phyloP scores from a whole-genome alignment of 1,284 basidiomycete species.

The Boletus semigastroideus region DNA sequence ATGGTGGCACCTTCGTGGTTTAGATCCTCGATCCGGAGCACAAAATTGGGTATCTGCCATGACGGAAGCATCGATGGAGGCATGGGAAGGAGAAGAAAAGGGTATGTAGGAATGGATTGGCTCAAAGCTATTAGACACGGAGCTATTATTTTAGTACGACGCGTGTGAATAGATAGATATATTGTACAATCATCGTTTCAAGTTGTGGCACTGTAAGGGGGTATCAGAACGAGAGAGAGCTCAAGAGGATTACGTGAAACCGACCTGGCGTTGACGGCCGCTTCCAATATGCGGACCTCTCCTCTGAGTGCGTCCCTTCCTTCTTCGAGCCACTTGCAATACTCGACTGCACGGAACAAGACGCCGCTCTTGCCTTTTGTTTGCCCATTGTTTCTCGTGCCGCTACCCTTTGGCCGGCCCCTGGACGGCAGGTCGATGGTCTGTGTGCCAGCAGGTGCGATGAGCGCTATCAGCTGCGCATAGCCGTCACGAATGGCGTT shows the following conservation, averaged over 20 bases:
- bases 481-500: conserved; percentile 90
- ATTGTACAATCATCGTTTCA: too few relatives aligned
- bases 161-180: not conserved
- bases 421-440: conserved; percentile 72
- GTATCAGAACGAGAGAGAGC: too few relatives aligned
- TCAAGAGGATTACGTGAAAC: too few relatives aligned
- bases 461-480: conserved; percentile 74
- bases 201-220: too few relatives aligned
- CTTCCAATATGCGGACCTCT: conserved; percentile 63
- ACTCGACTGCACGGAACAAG: conserved; percentile 76
- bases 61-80: conserved; percentile 31
- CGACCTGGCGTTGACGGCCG: conserved; percentile 35
- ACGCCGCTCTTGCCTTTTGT: conserved; percentile 81
- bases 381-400: conserved; percentile 60
- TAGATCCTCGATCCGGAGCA: conserved; percentile 58
- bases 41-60: conserved; percentile 58
- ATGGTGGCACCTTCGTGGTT: conserved; percentile 54
- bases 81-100: conserved; percentile 17
- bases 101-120: not conserved
- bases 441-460: conserved; percentile 69
- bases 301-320: conserved; percentile 60
- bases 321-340: conserved; percentile 74
- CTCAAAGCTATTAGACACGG: conserved; percentile 8
- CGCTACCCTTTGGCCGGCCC: conserved; percentile 78
- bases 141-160: conserved; percentile 4